phyloP scores from a whole-genome alignment of 768 basidiomycete genomes.

The Tricholoma sp. region DNA sequence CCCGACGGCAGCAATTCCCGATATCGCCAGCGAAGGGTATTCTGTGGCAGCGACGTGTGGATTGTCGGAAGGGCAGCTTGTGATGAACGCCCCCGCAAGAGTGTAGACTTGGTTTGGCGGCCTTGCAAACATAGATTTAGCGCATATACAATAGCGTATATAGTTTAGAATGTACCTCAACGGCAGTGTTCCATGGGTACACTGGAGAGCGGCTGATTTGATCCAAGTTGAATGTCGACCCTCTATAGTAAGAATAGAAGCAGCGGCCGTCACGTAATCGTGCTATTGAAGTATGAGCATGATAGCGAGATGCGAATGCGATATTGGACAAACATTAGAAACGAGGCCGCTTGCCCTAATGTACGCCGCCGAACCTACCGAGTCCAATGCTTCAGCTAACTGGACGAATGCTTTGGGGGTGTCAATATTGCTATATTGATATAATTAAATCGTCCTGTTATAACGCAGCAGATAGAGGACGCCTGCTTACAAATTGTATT shows the following conservation, averaged over 20 bases:
- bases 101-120: constrained; percentile 37
- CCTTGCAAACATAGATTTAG: constrained; percentile 18
- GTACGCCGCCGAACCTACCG: constrained; percentile 53
- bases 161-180: constrained; percentile 36
- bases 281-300: too few species aligned
- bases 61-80: constrained; percentile 48
- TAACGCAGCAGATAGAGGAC: background rate
- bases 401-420: constrained; percentile 45
- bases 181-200: constrained; percentile 54
- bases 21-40: constrained; percentile 38
- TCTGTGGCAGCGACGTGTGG: constrained; percentile 37
- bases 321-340: background rate
- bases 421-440: constrained; percentile 43
- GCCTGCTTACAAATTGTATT: too few species aligned
- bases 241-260: too few species aligned
- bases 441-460: constrained; percentile 11
- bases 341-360: constrained; percentile 42
- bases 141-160: background rate
- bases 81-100: constrained; percentile 40
- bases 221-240: too few species aligned
- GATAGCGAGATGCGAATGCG: background rate
- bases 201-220: constrained; percentile 38
- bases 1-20: constrained; percentile 12
- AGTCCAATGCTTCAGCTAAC: constrained; percentile 48
- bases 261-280: too few species aligned